Evolutionary conservation across 257 asterid genomes (phyloP).

Genomic region (Sherardia arvensis): DNA sequence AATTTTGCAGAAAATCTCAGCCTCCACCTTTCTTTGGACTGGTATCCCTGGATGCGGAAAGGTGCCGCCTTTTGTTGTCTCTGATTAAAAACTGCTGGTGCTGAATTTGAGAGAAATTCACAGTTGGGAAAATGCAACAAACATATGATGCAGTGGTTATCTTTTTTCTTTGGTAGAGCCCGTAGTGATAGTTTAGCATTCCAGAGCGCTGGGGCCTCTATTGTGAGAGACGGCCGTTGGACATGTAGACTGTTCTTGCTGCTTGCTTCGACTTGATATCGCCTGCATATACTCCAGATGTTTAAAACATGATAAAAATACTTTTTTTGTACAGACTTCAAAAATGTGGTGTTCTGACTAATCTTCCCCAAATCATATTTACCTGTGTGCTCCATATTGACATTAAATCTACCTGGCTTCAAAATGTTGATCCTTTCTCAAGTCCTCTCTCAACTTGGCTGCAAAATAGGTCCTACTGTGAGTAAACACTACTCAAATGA

Average conservation of each 20-base stretch:
- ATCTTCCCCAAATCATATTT: background rate
- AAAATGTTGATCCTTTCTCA: too few relatives aligned
- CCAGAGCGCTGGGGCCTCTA: background rate
- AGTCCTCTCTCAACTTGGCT: too few relatives aligned
- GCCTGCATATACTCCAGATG: background rate
- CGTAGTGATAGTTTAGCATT: background rate
- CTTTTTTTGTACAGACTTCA: background rate
- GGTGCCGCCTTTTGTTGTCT: background rate
- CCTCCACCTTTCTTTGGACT: background rate
- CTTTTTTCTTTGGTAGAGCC: background rate
- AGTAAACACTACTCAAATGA: too few relatives aligned
- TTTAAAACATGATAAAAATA: background rate
- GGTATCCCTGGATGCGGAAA: background rate
- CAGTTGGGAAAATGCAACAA: conserved; percentile 5
- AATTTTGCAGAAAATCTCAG: conserved; percentile 2
- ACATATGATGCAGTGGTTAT: too few relatives aligned
- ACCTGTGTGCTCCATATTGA: too few relatives aligned
- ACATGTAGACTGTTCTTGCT: background rate
- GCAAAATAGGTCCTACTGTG: too few relatives aligned
- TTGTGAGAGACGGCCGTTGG: background rate
- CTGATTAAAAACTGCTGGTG: background rate
- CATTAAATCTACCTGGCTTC: too few relatives aligned
- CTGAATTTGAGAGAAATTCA: background rate
- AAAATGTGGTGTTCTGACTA: too few relatives aligned
- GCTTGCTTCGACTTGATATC: background rate